Evolutionary conservation across 2,329 filamentous ascomycete genomes (phyloP).

Genomic region (Colletotrichum camelliae): DNA sequence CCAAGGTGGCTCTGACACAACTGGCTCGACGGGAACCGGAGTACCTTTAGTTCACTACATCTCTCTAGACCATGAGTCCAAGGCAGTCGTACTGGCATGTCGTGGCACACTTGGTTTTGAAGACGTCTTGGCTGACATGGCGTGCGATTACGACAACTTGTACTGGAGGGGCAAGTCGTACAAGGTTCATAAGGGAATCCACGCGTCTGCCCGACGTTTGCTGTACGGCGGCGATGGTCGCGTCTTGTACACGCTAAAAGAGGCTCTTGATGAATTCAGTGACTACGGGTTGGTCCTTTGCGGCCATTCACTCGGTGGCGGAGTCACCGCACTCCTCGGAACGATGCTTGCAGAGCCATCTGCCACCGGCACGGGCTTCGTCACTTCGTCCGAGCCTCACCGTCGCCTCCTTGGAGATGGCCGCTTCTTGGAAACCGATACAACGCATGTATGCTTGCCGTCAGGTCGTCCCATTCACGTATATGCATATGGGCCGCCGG

Average conservation of each 20-base stretch:
- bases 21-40: slow-evolving; percentile 68
- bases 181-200: slow-evolving; percentile 77
- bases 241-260: slow-evolving; percentile 69
- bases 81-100: slow-evolving; percentile 75
- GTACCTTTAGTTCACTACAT: slow-evolving; percentile 77
- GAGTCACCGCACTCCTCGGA: slow-evolving; percentile 72
- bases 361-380: slow-evolving; percentile 60
- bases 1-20: slow-evolving; percentile 69
- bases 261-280: slow-evolving; percentile 68
- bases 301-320: slow-evolving; percentile 73
- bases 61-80: slow-evolving; percentile 73
- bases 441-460: slow-evolving; percentile 59
- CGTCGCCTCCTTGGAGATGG: slow-evolving; percentile 42
- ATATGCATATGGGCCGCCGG: slow-evolving; percentile 78
- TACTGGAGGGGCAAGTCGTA: slow-evolving; percentile 68
- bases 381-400: slow-evolving; percentile 61
- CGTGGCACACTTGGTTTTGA: slow-evolving; percentile 77
- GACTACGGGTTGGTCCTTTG: slow-evolving; percentile 75
- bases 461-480: slow-evolving; percentile 76
- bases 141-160: slow-evolving; percentile 74
- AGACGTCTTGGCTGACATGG: slow-evolving; percentile 76
- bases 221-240: slow-evolving; percentile 71
- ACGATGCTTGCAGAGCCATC: slow-evolving; percentile 73
- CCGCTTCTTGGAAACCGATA: slow-evolving; percentile 16
- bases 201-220: slow-evolving; percentile 72